Evolutionary conservation across 176 grass and related monocot species (phyloP).

Genomic region (Phoenix dactylifera): DNA sequence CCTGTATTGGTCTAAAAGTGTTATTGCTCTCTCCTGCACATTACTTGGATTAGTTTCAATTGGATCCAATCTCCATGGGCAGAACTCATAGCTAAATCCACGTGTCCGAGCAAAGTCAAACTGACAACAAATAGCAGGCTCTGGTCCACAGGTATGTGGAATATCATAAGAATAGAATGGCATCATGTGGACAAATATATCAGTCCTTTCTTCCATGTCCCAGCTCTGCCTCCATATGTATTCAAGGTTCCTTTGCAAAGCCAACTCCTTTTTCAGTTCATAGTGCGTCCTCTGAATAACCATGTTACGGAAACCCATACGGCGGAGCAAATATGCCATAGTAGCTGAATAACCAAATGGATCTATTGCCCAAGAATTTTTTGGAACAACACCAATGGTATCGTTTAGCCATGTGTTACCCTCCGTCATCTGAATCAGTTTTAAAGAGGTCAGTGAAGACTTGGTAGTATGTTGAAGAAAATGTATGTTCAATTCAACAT

Average conservation of each 20-base stretch:
- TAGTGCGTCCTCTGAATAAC: slow-evolving; percentile 96
- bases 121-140: slow-evolving; percentile 97
- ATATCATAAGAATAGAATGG: slow-evolving; percentile 99
- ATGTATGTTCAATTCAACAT: too few relatives aligned
- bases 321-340: slow-evolving; percentile 83
- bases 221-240: slow-evolving; percentile 98
- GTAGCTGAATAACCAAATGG: slow-evolving; percentile 97
- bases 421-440: slow-evolving; percentile 81
- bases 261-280: slow-evolving; percentile 94
- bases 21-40: slow-evolving; percentile 75
- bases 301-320: slow-evolving; percentile 98
- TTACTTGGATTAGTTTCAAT: slow-evolving; percentile 71
- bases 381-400: slow-evolving; percentile 85
- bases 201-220: slow-evolving; percentile 85
- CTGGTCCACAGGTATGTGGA: slow-evolving; percentile 95
- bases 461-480: too few relatives aligned
- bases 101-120: slow-evolving; percentile 95
- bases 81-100: slow-evolving; percentile 66
- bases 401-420: slow-evolving; percentile 94
- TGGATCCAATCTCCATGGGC: slow-evolving; percentile 77
- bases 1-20: slow-evolving; percentile 88
- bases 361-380: slow-evolving; percentile 97
- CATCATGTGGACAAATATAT: slow-evolving; percentile 99
- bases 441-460: not conserved
- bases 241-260: slow-evolving; percentile 71